A percentile compares a stretch with the other conserved stretches of the same genome.
These are phyloP conservation scores for Crotalaria pallida DNA, from an alignment of 306 rosid species.

Conservation along the genomic window DNA sequence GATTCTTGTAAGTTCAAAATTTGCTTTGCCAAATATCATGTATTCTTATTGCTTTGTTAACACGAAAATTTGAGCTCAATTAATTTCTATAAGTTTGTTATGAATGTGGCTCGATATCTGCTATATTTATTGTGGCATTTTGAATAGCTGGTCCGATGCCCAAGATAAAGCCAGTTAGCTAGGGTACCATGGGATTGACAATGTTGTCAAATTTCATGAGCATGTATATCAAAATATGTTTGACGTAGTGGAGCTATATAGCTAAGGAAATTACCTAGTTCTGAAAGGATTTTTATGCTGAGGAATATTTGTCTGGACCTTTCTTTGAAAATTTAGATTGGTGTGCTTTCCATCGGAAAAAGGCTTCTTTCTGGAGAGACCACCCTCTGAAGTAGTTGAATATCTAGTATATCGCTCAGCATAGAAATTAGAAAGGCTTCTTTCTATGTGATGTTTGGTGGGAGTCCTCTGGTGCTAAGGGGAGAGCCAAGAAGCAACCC, in stretches of 20 bases:
- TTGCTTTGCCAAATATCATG: neutral
- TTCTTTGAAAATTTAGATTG: neutral
- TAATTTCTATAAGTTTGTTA: neutral
- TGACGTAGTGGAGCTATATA: neutral
- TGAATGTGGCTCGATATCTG: neutral
- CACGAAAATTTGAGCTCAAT: neutral
- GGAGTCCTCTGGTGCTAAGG: too few relatives aligned
- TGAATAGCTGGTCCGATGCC: neutral
- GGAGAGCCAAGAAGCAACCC: too few relatives aligned
- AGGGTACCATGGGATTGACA: neutral
- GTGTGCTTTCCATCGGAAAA: neutral
- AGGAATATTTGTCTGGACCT: neutral
- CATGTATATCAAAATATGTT: neutral
- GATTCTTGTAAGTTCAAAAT: constrained; percentile 68
- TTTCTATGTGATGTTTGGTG: too few relatives aligned
- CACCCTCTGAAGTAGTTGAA: neutral
- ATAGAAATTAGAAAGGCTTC: neutral
- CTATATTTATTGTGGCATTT: neutral
- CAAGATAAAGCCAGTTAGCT: neutral
- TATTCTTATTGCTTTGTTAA: neutral
- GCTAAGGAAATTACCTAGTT: neutral
- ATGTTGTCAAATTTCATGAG: neutral
- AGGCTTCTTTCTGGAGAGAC: too few relatives aligned
- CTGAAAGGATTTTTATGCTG: neutral
- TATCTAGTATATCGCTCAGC: neutral